Evolutionary conservation across 768 basidiomycete genomes (phyloP), one percentile per base, ranked within the genome.

Genomic region (Lactarius hengduanensis): DNA sequence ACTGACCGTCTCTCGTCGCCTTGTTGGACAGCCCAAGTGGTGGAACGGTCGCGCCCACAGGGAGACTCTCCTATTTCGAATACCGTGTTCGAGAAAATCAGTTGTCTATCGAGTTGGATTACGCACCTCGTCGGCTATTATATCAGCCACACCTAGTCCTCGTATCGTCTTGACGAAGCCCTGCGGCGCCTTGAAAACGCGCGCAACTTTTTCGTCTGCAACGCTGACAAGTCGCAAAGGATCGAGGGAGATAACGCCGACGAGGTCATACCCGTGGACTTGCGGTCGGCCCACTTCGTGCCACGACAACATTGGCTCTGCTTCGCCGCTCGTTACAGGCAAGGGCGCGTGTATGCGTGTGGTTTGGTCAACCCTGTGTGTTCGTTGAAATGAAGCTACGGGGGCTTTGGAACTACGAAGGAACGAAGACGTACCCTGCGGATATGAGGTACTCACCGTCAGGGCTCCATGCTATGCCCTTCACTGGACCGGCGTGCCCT

Each of bases 21-120:
- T 97, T 96, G 75, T 99, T 99, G 1, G 96, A 98, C 43, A 99
- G 75, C 0, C 96, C 96, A 0, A 98, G 80, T 8, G 97, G 95
- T 41, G 97, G 96, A 0, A 98, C 93, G 68, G 86, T 92, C 0
- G 97, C 97, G 18, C 87, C 90, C 32, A 84, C 76, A 2, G 95
- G 92, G 28, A 91, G 81, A 28, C 77, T 76, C 61, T 78, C 80
- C 87, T 92, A 65, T 53, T 41, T 28, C 45, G 57, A 47, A 40
- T 8, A 20, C 32, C 3, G 16, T 57, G 50, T 58, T n/a, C 41
- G 61, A 62, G 32, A 61, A 10, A 60, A 32, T 38, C 20, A 16
- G 43, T 32, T 16, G 50, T 2, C 15, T 28, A 68, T 68, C 55
- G 32, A 40, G 16, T 40, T 7, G 43, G 59, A 10, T 15, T 22